These are phyloP conservation scores for Tricholoma flavovirens DNA, from an alignment of 768 basidiomycete species.

Conservation along the genomic window DNA sequence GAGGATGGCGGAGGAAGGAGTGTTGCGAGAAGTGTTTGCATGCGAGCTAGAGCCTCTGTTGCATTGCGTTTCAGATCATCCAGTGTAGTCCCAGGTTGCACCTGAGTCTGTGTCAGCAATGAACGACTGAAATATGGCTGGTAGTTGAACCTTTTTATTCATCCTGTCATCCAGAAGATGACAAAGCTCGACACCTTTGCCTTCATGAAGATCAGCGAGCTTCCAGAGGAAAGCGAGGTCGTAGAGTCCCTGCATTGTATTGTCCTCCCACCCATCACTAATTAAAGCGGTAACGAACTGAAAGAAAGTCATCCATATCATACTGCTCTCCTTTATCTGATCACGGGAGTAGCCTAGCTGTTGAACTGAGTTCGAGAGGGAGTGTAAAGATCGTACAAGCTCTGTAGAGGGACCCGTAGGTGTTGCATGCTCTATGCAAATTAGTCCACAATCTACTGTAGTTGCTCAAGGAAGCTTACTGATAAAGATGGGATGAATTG, in stretches of 20 bases:
- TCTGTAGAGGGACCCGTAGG: conserved; percentile 44
- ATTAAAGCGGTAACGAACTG: conserved; percentile 33
- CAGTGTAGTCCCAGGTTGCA: conserved; percentile 8
- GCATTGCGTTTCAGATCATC: conserved; percentile 15
- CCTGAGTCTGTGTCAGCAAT: conserved; percentile 11
- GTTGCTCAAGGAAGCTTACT: conserved; percentile 16
- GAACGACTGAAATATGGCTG: neutral
- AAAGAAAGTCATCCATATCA: conserved; percentile 34
- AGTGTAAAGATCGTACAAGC: conserved; percentile 49
- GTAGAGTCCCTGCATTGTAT: conserved; percentile 27
- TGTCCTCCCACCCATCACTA: conserved; percentile 22
- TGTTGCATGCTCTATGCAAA: conserved; percentile 3
- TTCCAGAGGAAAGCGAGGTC: conserved; percentile 49
- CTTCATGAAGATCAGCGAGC: conserved; percentile 29
- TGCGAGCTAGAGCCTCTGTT: conserved; percentile 45
- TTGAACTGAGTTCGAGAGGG: conserved; percentile 48
- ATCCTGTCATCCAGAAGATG: conserved; percentile 24
- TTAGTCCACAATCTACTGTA: neutral
- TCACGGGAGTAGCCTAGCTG: conserved; percentile 46
- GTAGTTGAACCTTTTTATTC: conserved; percentile 8
- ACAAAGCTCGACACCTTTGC: conserved; percentile 23
- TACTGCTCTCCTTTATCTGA: conserved; percentile 25
- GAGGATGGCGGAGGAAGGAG: conserved; percentile 39
- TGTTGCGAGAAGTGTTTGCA: conserved; percentile 56
- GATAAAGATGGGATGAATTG: conserved; percentile 14